Evolutionary conservation across 75 land plant species (phyloP), one percentile per base, ranked within the genome.

Genomic region (Larix kaempferi): DNA sequence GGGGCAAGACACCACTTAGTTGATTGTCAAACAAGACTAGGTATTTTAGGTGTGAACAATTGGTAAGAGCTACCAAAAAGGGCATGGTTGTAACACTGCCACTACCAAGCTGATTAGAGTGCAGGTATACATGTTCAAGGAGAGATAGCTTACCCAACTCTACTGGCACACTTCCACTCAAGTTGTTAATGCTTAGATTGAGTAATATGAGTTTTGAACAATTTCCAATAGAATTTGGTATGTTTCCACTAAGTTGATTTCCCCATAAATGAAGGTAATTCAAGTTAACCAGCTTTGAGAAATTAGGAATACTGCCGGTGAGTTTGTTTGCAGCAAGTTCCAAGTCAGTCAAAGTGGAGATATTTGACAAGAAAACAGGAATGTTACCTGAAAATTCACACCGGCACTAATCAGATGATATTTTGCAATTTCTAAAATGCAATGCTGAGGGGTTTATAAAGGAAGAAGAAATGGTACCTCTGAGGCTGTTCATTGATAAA

Each of bases 1-100:
- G 27, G 15, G 75, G 75, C 6, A 74, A 29, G 75, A 25, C 56
- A 74, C 75, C 75, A 8, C 44, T 74, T 57, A 74, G 60, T 10
- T 39, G 5, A 52, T 74, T 74, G 56, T 67, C 13, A 13, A 13
- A 14, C 14, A 67, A 17, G 15, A 14, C n/a, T 19, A 57, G 17
- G 58, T 57, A 19, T 13, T 57, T 19, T 57, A 57, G 58, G 58
- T 15, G 19, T 15, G 58, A 57, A 19, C 58, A 57, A 57, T 57
- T 57, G 58, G 19, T 57, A 3, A 57, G 58, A 57, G 58, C 58
- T 13, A 3, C 17, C 19, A 57, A 2, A 57, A 57, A 57, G 17
- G 12, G 13, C 58, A 57, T 15, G 58, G 58, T 57, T 14, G 14
- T 14, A 57, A 14, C 17, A 19, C 58, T 57, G 58, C 58, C 58